Evolutionary conservation across 805 yeast genomes (phyloP).

Genomic region (Kockiozyma suomiensis): DNA sequence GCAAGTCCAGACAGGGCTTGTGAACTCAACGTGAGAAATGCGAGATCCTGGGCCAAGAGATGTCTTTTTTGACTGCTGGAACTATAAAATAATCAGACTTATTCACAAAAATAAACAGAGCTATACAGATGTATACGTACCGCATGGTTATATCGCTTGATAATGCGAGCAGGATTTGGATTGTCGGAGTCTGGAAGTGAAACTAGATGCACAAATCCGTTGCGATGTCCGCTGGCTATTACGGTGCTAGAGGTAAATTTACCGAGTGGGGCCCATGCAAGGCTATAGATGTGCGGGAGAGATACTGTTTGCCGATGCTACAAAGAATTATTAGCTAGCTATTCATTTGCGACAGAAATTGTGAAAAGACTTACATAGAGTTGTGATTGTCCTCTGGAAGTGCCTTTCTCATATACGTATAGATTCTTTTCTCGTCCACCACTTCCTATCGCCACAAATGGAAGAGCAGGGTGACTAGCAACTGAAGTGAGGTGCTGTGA

Average conservation of each 20-base stretch:
- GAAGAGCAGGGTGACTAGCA: conserved; percentile 43
- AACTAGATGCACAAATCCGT: conserved; percentile 73
- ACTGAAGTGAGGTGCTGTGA: conserved; percentile 42
- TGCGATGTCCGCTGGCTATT: conserved; percentile 67
- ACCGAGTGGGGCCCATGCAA: conserved; percentile 47
- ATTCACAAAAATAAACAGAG: not conserved
- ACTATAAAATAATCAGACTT: not conserved
- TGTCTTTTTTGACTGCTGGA: conserved; percentile 21
- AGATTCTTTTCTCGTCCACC: conserved; percentile 53
- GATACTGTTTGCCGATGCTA: conserved; percentile 60
- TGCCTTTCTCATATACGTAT: conserved; percentile 55
- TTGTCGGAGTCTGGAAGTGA: conserved; percentile 60
- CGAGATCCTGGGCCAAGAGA: conserved; percentile 34
- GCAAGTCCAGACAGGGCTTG: conserved; percentile 51
- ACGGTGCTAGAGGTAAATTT: conserved; percentile 50
- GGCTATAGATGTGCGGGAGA: conserved; percentile 55
- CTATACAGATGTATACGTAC: not conserved
- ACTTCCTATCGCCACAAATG: conserved; percentile 58
- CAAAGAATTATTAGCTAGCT: not conserved
- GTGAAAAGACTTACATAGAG: conserved; percentile 7
- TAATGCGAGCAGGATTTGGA: conserved; percentile 65
- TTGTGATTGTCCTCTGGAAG: conserved; percentile 29
- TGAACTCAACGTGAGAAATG: conserved; percentile 45
- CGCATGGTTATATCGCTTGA: conserved; percentile 78
- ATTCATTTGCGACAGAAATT: not conserved